phyloP scores from a whole-genome alignment of 371 early-diverging fungal genomes.

The Mucor lusitanicus region DNA sequence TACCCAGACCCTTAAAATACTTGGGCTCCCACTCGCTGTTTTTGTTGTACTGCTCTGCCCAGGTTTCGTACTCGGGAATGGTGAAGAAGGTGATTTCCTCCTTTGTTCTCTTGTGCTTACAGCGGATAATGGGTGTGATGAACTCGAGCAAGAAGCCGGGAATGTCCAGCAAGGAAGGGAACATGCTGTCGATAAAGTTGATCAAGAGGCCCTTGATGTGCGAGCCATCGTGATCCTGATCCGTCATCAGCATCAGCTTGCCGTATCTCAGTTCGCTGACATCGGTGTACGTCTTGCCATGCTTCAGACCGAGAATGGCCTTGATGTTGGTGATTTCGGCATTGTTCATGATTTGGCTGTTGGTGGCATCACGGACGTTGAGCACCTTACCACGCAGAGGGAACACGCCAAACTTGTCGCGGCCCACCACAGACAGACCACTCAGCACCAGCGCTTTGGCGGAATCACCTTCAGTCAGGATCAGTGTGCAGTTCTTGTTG shows the following conservation, averaged over 20 bases:
- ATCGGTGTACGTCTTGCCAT: slow-evolving; percentile 81
- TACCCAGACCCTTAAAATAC: slow-evolving; percentile 99
- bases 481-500: slow-evolving; percentile 91
- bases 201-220: slow-evolving; percentile 99
- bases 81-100: slow-evolving; percentile 88
- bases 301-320: slow-evolving; percentile 97
- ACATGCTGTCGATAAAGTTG: slow-evolving; percentile 98
- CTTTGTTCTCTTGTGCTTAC: slow-evolving; percentile 65
- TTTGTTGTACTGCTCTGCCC: slow-evolving; percentile 74
- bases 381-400: slow-evolving; percentile 98
- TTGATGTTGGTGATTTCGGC: slow-evolving; percentile 93
- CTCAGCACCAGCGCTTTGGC: slow-evolving; percentile 97
- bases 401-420: slow-evolving; percentile 98
- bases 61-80: slow-evolving; percentile 95
- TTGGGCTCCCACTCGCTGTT: slow-evolving; percentile 85
- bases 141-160: slow-evolving; percentile 98
- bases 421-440: slow-evolving; percentile 94
- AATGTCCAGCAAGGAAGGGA: slow-evolving; percentile 93
- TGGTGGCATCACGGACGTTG: slow-evolving; percentile 96
- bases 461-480: slow-evolving; percentile 99
- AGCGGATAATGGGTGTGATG: slow-evolving; percentile 98
- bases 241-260: slow-evolving; percentile 99
- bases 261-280: slow-evolving; percentile 93
- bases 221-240: slow-evolving; percentile 99
- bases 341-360: slow-evolving; percentile 83